Percentiles rank a stretch among this genome's conserved stretches.
These are phyloP conservation scores for Pythium volutum DNA, from an alignment of 352 stramenopile species.

Conservation along the genomic window DNA sequence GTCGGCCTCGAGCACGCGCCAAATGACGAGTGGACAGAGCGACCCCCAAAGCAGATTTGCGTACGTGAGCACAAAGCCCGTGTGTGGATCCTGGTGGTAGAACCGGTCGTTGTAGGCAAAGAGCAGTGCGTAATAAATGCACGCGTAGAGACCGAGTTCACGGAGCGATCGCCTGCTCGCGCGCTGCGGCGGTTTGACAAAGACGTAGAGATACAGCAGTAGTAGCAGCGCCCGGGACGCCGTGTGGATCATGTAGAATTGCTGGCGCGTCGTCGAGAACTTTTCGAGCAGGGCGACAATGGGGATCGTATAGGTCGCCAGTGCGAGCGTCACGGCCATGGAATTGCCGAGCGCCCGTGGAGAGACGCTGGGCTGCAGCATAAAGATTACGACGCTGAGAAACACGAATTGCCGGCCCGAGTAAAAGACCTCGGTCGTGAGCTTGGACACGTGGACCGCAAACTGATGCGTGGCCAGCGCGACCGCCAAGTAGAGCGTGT, in stretches of 20 bases:
- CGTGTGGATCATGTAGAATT: slow-evolving; percentile 40
- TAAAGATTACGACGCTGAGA: slow-evolving; percentile 62
- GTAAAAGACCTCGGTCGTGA: slow-evolving; percentile 48
- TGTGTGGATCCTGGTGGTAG: slow-evolving; percentile 35
- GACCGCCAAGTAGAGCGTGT: slow-evolving; percentile 28
- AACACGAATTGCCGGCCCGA: slow-evolving; percentile 57
- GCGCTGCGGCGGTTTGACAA: slow-evolving; percentile 36
- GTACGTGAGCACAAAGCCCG: slow-evolving; percentile 57
- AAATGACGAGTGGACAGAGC: slow-evolving; percentile 61
- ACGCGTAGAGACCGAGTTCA: slow-evolving; percentile 49
- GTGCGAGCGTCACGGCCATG: slow-evolving; percentile 36
- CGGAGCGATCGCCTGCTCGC: slow-evolving; percentile 47
- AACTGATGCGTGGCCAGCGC: slow-evolving; percentile 31
- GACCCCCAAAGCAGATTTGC: slow-evolving; percentile 49
- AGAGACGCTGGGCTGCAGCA: slow-evolving; percentile 60
- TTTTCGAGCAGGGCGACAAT: slow-evolving; percentile 35
- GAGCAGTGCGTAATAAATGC: slow-evolving; percentile 31
- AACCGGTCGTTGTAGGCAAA: slow-evolving; percentile 47
- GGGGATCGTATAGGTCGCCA: slow-evolving; percentile 58
- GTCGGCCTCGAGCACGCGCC: slow-evolving; percentile 67
- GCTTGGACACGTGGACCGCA: slow-evolving; percentile 18
- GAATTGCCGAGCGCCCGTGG: slow-evolving; percentile 40
- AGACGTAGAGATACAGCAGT: slow-evolving; percentile 44
- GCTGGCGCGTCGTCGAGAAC: neutral
- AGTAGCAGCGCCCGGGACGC: slow-evolving; percentile 32